Evolutionary conservation across 2,329 filamentous ascomycete species (phyloP), one percentile per base, ranked within the genome.

Genomic region (Orbilia ellipsospora): DNA sequence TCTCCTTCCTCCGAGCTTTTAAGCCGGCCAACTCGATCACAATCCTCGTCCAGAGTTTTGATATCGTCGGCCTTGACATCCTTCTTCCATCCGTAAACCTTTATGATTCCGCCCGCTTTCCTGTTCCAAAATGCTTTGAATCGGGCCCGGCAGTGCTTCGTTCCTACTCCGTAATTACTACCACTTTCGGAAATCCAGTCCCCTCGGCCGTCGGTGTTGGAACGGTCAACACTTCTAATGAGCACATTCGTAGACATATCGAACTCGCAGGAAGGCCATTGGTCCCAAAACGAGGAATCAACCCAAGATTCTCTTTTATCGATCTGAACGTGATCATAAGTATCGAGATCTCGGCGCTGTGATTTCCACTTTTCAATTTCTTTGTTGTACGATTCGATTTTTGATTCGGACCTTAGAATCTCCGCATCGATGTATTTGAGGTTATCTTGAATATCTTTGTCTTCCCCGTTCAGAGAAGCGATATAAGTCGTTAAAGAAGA

Each of bases 31-130:
- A 61, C 40, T 1, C 40, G 40, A 48, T 5, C 40, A 36, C 36
- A 48, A 36, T 48, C 40, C 7, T 61, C 40, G 16, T 52, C 28
- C 16, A 63, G 26, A 52, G 44, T 36, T 20, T 51, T 51, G 5
- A 63, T 63, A 15, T 63, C 23, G 15, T 63, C 44, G 15, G 20
- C 48, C 23, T 52, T 40, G 18, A 63, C 59, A 40, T 63, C 59
- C 20, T 23, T 51, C 59, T 31, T 63, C 4, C 7, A 52, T 20
- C 59, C 59, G 28, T 52, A 63, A 26, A 63, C 13, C 2, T 5
- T 63, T 31, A 63, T 26, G 4, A 12, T 23, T 18, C 59, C 45
- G n/a, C 40, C 36, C 2, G 40, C 56, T 20, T 61, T 45, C n/a
- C 26, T 1, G 7, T 1, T 48, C 13, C 16, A 48, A 26, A 7